Conservation (phyloP, 2,329 filamentous ascomycete species). For the Sclerotinia minor region DNA sequence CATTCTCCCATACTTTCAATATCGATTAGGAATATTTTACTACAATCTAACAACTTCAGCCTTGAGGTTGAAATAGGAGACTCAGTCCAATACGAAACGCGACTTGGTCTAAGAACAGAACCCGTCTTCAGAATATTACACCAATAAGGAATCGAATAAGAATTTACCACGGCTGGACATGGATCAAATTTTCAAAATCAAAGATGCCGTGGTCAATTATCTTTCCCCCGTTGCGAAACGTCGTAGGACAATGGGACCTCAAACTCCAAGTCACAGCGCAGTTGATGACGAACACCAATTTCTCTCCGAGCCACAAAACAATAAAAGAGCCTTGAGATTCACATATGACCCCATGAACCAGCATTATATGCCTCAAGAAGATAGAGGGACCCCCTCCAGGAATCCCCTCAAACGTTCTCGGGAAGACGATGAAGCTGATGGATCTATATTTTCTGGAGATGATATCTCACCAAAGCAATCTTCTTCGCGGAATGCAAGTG, state of each 20-base stretch:
- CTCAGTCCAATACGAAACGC: background rate
- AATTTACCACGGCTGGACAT: constrained; percentile 27
- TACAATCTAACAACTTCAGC: constrained; percentile 12
- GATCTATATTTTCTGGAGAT: constrained; percentile 22
- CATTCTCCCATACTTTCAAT: background rate
- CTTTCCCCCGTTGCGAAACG: constrained; percentile 40
- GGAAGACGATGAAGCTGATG: constrained; percentile 32
- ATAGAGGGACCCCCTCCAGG: constrained; percentile 24
- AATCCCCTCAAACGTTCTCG: constrained; percentile 37
- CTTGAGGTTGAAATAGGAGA: constrained; percentile 20
- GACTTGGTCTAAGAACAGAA: background rate
- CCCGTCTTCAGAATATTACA: background rate
- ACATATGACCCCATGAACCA: constrained; percentile 25
- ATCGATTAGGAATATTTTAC: background rate
- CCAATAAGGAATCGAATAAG: background rate
- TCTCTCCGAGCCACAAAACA: constrained; percentile 29
- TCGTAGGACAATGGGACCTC: constrained; percentile 37
- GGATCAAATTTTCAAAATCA: constrained; percentile 37
- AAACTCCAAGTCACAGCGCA: constrained; percentile 27
- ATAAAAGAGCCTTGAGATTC: constrained; percentile 27
- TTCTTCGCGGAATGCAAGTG: constrained; percentile 23
- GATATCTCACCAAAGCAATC: constrained; percentile 33
- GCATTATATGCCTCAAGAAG: constrained; percentile 30
- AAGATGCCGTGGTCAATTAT: constrained; percentile 36
- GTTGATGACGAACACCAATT: constrained; percentile 27